A percentile compares a stretch with the other conserved stretches of the same genome.
Conservation (phyloP, 2,329 filamentous ascomycete genomes). For the Sphaceloma murrayae region DNA sequence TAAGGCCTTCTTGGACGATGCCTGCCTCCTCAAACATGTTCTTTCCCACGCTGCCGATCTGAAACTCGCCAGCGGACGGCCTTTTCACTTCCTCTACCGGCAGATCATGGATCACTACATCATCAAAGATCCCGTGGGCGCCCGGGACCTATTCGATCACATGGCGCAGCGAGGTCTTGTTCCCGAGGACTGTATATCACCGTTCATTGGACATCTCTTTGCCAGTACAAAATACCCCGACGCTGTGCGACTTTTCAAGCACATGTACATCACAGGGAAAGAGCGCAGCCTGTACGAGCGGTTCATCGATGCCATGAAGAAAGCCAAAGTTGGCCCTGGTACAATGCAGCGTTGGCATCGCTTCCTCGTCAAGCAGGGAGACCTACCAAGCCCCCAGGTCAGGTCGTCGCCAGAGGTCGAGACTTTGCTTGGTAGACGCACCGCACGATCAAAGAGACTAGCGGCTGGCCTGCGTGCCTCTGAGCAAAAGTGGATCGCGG, state of each 20-base stretch:
- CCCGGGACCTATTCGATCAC: constrained; percentile 16
- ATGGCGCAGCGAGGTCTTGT: neutral
- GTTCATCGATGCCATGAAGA: constrained; percentile 30
- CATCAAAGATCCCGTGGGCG: constrained; percentile 21
- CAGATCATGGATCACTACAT: constrained; percentile 36
- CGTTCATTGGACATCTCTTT: neutral
- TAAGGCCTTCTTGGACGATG: constrained; percentile 28
- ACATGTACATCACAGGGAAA: constrained; percentile 32
- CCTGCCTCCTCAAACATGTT: constrained; percentile 30
- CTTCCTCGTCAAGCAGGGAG: constrained; percentile 29
- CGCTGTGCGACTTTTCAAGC: constrained; percentile 22
- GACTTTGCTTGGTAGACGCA: constrained; percentile 23
- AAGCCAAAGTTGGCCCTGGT: constrained; percentile 22
- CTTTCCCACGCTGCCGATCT: constrained; percentile 35
- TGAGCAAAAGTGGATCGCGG: constrained; percentile 19
- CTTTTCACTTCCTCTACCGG: constrained; percentile 35
- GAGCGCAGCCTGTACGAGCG: constrained; percentile 35
- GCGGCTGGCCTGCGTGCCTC: constrained; percentile 22
- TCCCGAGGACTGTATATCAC: neutral
- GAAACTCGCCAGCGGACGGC: constrained; percentile 29
- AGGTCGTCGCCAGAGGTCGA: constrained; percentile 26
- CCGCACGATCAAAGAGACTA: neutral
- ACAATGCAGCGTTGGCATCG: constrained; percentile 34
- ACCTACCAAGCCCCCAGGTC: constrained; percentile 31
- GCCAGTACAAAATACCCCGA: neutral